Evolutionary conservation across 805 yeast species (phyloP), one percentile per base, ranked within the genome.

Genomic region (Spathaspora boniae): DNA sequence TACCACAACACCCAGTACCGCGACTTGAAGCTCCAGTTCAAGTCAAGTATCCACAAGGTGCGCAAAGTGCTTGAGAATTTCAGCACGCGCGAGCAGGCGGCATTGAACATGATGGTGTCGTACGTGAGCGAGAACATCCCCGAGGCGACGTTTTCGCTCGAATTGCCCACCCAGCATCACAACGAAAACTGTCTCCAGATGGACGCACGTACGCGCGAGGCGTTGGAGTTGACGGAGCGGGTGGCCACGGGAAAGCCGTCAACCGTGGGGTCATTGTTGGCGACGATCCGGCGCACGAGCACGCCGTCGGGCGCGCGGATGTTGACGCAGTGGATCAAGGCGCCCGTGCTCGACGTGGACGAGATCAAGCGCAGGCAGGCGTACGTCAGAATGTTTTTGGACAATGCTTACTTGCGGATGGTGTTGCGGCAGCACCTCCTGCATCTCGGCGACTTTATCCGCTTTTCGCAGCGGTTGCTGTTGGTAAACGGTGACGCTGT

Each of bases 231-330:
- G 16, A 79, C 86, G 0, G 72, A 78, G 5, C 59, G 85, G 38
- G 35, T 53, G 2, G 53, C 60, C 11, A 54, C 53, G 16, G 71
- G 70, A 2, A 73, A 75, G 7, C 70, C 72, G 9, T 70, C 76
- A 11, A 63, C 58, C n/a, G 70, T 69, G 6, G 95, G 95, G 0
- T 80, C 95, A 0, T 56, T 91, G 16, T 63, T 86, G 4, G 74
- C 77, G n/a, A 72, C 83, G 0, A 72, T 93, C 3, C 74, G 77
- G 39, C 63, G 82, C 34, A 91, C 98, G 0, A 76, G 74, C 3
- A 87, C 98, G 0, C 70, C 81, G 1, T 79, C 93, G 0, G 98
- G 98, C 0, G 65, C 95, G 0, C 64, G 98, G 27, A 51, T 84
- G n/a, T 60, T 93, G 9, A 74, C 81, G 6, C 79, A 80, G 34